Base-by-base conservation (phyloP, 2,329 filamentous ascomycete species). In the Neospermospora avenae region DNA sequence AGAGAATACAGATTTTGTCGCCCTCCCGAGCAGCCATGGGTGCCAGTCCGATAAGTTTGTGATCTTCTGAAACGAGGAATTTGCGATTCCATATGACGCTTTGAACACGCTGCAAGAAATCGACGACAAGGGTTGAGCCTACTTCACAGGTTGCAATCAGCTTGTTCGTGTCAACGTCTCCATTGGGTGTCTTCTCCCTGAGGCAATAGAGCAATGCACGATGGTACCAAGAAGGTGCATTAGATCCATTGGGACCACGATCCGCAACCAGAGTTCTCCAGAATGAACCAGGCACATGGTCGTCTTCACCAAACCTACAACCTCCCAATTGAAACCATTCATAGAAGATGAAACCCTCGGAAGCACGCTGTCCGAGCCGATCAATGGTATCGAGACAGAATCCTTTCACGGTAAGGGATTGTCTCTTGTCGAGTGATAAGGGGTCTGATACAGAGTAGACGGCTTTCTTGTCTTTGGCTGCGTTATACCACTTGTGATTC, bases 21-120 rank as follows among this genome's bases (percentile, higher is more conserved):
- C 51, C 39, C n/a, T 41, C 22, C 18, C 46, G 24, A 1, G 61
- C 35, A 11, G 42, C 54, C 48, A 46, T 48, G 5, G 61, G 61
- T 3, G 42, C 61, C 3, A 61, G 14, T 4, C 60, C 59, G 11
- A 63, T 20, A 28, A 31, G 37, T 4, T 16, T 7, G 13, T 46
- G 5, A 22, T 49, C 14, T n/a, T 49, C 13, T 7, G 46, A 52
- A 1, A 41, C 49, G 0, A 63, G 41, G 11, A 63, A 53, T 34
- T 59, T 63, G 22, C 58, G 61, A 49, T 65, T 65, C 63, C 63
- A 63, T 25, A 65, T 63, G 3, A 65, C 59, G n/a, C 48, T 58
- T 22, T 66, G 56, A 6, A 65, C 58, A 22, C 63, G 31, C 4
- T 48, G 16, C 10, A 63, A 49, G 45, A 66, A 67, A 11, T 61